Evolutionary conservation across 23 red algal genomes (phyloP).

Genomic region (Pyropia haitanensis): DNA sequence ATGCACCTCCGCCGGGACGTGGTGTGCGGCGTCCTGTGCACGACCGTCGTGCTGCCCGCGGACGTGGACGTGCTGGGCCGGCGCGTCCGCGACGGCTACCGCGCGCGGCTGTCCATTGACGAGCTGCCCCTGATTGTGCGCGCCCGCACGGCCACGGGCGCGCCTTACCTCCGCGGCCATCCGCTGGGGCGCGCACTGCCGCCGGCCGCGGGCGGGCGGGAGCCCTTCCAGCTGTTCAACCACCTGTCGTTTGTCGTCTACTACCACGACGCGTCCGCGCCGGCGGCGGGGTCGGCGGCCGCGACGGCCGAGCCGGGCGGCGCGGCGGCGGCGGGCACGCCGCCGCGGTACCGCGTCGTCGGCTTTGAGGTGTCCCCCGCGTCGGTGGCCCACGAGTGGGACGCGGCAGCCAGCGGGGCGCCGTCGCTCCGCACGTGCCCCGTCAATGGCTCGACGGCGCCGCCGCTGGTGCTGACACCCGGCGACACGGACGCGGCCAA

Average conservation of each 20-base stretch:
- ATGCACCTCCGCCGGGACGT: constrained; percentile 45
- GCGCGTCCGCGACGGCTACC: constrained; percentile 46
- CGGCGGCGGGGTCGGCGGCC: constrained; percentile 8
- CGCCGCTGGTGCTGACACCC: constrained; percentile 19
- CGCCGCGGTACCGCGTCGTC: constrained; percentile 67
- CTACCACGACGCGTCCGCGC: constrained; percentile 70
- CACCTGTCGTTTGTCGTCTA: constrained; percentile 77
- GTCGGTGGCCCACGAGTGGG: constrained; percentile 22
- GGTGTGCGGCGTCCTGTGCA: constrained; percentile 48
- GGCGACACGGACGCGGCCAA: background rate
- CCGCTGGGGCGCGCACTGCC: constrained; percentile 31
- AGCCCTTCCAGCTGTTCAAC: constrained; percentile 37
- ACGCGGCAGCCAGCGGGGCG: background rate
- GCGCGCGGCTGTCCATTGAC: constrained; percentile 72
- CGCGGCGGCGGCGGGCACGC: background rate
- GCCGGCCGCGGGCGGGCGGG: background rate
- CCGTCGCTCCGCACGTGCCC: constrained; percentile 5
- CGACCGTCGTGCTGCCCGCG: constrained; percentile 14
- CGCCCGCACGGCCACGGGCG: constrained; percentile 8
- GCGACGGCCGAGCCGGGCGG: background rate
- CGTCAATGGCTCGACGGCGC: background rate
- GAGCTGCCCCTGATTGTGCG: constrained; percentile 65
- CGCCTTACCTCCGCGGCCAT: constrained; percentile 49
- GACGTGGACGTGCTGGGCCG: constrained; percentile 30
- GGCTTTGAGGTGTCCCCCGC: constrained; percentile 76